Evolutionary conservation across 495 filamentous ascomycete species (phyloP).

Genomic region (Eremomyces bilateralis): DNA sequence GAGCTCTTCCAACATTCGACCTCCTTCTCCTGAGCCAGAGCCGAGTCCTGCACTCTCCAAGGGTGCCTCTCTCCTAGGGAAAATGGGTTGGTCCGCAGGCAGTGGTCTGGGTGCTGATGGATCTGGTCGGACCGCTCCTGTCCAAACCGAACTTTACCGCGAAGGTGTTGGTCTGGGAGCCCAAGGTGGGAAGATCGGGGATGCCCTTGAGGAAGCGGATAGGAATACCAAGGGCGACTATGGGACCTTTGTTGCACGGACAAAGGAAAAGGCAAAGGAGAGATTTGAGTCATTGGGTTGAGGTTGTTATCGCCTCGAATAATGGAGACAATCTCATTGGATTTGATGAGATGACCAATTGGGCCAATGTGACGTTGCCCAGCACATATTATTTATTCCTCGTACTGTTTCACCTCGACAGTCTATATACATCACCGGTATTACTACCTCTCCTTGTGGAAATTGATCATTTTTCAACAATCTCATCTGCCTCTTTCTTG

Average conservation of each 20-base stretch:
- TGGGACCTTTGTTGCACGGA: slow-evolving; percentile 55
- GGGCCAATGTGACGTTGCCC: too few species aligned
- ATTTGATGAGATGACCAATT: too few species aligned
- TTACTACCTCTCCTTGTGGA: too few species aligned
- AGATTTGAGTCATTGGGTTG: slow-evolving; percentile 14
- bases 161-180: slow-evolving; percentile 74
- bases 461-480: too few species aligned
- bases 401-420: too few species aligned
- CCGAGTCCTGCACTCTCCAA: slow-evolving; percentile 36
- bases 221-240: slow-evolving; percentile 48
- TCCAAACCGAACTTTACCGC: slow-evolving; percentile 57
- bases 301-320: too few species aligned
- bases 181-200: slow-evolving; percentile 61
- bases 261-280: slow-evolving; percentile 58
- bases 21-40: slow-evolving; percentile 9
- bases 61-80: slow-evolving; percentile 62
- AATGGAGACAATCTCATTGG: too few species aligned
- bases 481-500: too few species aligned
- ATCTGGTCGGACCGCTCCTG: slow-evolving; percentile 52
- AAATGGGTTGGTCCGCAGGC: slow-evolving; percentile 78
- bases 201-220: slow-evolving; percentile 59
- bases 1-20: slow-evolving; percentile 22
- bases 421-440: too few species aligned
- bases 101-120: slow-evolving; percentile 64
- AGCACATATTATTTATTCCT: too few species aligned